Conservation (phyloP, 345 rosid species). For the Orychophragmus violaceus region DNA sequence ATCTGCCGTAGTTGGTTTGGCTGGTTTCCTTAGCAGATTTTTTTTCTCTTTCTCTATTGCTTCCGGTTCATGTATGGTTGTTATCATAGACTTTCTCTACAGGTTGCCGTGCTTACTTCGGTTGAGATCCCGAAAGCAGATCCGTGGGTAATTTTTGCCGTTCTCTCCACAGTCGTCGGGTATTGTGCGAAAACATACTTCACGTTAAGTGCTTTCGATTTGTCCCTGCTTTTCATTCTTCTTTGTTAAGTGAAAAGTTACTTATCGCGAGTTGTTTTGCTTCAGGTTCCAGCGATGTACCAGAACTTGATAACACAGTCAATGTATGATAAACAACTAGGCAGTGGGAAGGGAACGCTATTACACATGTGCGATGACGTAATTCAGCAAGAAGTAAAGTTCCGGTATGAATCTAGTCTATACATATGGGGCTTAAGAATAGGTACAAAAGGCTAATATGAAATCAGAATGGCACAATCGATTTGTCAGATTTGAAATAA, state of each 20-base stretch:
- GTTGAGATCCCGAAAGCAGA: conserved; percentile 75
- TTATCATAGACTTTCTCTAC: conserved; percentile 9
- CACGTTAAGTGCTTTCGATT: conserved; percentile 70
- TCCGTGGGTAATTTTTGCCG: conserved; percentile 79
- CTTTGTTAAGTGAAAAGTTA: not conserved
- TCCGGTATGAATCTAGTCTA: no score
- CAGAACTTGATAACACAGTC: conserved; percentile 92
- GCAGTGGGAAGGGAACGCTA: conserved; percentile 94
- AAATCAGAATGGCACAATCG: no score
- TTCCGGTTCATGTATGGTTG: no score
- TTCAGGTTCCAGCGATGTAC: conserved; percentile 82
- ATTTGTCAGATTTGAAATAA: no score
- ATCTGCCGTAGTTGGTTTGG: conserved; percentile 95
- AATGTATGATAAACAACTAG: conserved; percentile 94
- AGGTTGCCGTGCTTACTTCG: conserved; percentile 82
- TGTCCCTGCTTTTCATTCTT: not conserved
- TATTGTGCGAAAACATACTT: conserved; percentile 96
- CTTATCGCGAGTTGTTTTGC: conserved; percentile 17
- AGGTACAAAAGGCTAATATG: no score
- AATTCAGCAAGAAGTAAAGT: conserved; percentile 99
- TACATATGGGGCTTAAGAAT: no score
- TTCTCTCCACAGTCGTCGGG: conserved; percentile 84
- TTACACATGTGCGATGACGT: conserved; percentile 96
- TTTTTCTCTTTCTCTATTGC: not conserved
- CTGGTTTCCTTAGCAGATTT: conserved; percentile 33